A percentile compares a stretch with the other conserved stretches of the same genome.
phyloP scores from a whole-genome alignment of 805 yeast genomes.

The Candida ipomoeae region DNA sequence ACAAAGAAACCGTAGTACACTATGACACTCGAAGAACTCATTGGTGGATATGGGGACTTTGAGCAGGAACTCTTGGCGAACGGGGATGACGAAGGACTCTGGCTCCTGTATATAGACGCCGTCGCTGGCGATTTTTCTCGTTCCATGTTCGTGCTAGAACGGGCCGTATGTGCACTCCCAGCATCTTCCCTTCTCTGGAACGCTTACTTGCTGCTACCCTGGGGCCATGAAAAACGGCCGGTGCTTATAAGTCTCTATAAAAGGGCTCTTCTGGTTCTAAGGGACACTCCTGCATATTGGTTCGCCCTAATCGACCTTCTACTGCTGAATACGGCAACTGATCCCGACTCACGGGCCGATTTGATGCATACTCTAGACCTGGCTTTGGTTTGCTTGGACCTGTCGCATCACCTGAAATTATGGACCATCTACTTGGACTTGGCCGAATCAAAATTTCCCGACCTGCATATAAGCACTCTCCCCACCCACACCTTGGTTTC shows the following conservation, averaged over 20 bases:
- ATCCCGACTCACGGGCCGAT: background rate
- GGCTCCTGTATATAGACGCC: slow-evolving; percentile 17
- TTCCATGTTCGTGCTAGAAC: slow-evolving; percentile 12
- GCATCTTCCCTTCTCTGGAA: slow-evolving; percentile 16
- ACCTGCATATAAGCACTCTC: no score
- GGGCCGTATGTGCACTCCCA: slow-evolving; percentile 17
- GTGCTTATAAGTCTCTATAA: slow-evolving; percentile 3
- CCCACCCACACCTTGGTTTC: slow-evolving; percentile 12
- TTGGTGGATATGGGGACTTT: slow-evolving; percentile 10
- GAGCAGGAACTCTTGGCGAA: slow-evolving; percentile 10
- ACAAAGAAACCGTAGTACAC: background rate
- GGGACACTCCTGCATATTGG: slow-evolving; percentile 13
- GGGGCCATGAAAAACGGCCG: slow-evolving; percentile 3
- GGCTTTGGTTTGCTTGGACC: slow-evolving; percentile 46
- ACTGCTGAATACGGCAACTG: background rate
- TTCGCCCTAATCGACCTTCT: slow-evolving; percentile 9
- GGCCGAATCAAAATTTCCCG: slow-evolving; percentile 31
- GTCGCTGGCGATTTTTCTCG: slow-evolving; percentile 5
- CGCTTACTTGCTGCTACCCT: slow-evolving; percentile 15
- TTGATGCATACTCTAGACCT: slow-evolving; percentile 37
- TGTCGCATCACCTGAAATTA: slow-evolving; percentile 42
- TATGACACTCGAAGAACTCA: slow-evolving; percentile 9
- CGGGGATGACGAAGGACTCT: slow-evolving; percentile 12
- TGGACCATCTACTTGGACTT: slow-evolving; percentile 52
- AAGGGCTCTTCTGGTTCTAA: slow-evolving; percentile 9